These are phyloP conservation scores for Emericellopsis terricola DNA, from an alignment of 495 filamentous ascomycete genomes.

Conservation along the genomic window DNA sequence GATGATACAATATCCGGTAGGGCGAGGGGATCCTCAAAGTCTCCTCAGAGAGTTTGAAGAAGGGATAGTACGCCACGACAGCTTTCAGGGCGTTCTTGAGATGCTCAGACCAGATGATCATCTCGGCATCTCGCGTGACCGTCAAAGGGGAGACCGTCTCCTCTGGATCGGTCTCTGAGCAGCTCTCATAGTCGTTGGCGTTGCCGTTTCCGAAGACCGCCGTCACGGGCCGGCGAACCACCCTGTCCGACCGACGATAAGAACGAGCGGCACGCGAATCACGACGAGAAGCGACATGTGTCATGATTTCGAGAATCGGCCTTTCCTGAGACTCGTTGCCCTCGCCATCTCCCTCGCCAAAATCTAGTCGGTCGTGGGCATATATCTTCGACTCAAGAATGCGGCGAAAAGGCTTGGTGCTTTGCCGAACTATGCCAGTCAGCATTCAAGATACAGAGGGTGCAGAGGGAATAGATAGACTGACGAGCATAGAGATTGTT, in stretches of 20 bases:
- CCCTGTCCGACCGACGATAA: not conserved
- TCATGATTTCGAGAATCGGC: constrained; percentile 1
- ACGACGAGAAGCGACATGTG: not conserved
- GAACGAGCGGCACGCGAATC: too few species aligned
- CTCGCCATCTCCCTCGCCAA: not conserved
- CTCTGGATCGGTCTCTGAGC: constrained; percentile 1
- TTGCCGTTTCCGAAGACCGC: not conserved
- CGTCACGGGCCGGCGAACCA: not conserved
- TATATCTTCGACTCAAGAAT: too few species aligned
- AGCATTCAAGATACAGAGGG: too few species aligned
- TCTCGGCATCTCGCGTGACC: constrained; percentile 8
- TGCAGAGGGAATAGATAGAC: too few species aligned
- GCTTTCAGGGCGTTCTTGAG: constrained; percentile 19
- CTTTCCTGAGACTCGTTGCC: not conserved
- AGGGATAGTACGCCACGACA: constrained; percentile 19
- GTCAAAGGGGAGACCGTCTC: too few species aligned
- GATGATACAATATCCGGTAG: constrained; percentile 18
- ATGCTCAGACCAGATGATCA: constrained; percentile 20
- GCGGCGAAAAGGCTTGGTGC: constrained; percentile 1
- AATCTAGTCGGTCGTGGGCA: too few species aligned
- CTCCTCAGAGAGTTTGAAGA: constrained; percentile 8
- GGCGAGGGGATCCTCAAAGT: constrained; percentile 13
- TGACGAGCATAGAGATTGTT: too few species aligned
- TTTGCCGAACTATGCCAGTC: not conserved
- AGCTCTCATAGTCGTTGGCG: not conserved